Base-by-base conservation (phyloP, 164 flowering plant genomes). In the Vitis cinerea region DNA sequence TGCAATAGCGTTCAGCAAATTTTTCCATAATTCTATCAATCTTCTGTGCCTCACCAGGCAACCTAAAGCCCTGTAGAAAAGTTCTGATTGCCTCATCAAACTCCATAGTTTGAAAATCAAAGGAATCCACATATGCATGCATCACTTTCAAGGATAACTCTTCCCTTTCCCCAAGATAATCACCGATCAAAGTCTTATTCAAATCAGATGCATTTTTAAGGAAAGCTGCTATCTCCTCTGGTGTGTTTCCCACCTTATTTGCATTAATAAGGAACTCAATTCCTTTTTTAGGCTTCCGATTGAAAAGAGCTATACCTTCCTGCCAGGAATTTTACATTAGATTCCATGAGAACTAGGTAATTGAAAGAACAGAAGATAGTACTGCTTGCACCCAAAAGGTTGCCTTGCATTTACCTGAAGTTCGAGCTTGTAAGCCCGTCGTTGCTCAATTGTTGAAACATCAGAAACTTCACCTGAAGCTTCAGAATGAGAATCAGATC, bases 41-140 rank as follows among this genome's bases (percentile, higher is more conserved):
- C 85, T 96, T 96, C 74, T 96, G 99, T 73, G 99, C 99, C 83
- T 96, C 99, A 54, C 99, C 99, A 64, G 99, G 99, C 81, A 96
- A 83, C 79, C 98, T 88, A 77, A 96, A 96, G 68, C 99, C 97
- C 82, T 81, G 91, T 62, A 96, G 83, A 73, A 93, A 88, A 67
- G 77, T 75, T 74, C 97, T 87, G 70, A 96, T 93, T 69, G 98
- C 98, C 85, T 96, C 99, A 69, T 94, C 99, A 76, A 96, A 91
- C 68, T 93, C 90, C 96, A 86, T 79, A 1, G 84, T 92, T 88
- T 90, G 90, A 75, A 96, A 94, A 17, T 93, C 92, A 86, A 96
- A 94, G 23, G 98, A 90, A 76, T 96, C 97, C 61, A 94, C 91
- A 83, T 92, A 96, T 58, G 98, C 96, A 84, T 91, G 98, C 99